Evolutionary conservation across 768 basidiomycete species (phyloP), one percentile per base, ranked within the genome.

Genomic region (Jaapia argillacea): DNA sequence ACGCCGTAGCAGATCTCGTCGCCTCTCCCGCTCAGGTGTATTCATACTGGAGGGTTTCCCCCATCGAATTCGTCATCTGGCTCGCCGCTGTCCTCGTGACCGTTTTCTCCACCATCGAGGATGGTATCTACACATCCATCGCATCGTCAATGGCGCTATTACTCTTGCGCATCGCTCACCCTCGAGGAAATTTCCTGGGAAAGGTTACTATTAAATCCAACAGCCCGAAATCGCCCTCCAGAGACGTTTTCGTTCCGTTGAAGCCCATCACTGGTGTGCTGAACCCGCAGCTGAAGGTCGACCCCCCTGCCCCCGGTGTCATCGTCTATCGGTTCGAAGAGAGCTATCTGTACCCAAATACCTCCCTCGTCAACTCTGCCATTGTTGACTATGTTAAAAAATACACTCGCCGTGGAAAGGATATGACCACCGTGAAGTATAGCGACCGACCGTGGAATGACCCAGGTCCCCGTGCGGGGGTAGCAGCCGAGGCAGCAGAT

Each of bases 361-460:
- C 75, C 35, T 79, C 77, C 6, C 55, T 72, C 21, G 54, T 78
- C 56, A 91, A 91, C 59, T 75, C 77, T 31, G 66, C 70, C 2
- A 64, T 99, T 20, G 84, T 92, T 20, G 82, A 84, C 52, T 70
- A 90, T 51, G 87, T 96, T 49, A 91, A 85, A 63, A 65, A 63
- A 43, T 70, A 81, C 53, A 89, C 83, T 54, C 73, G 79, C 24
- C 75, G 85, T 41, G 91, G 88, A 18, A 75, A 71, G 53, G 85
- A 93, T 59, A 69, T 85, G 60, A 69, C 71, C 42, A 54, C 62
- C n/a, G 67, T 88, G 48, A 72, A 63, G 44, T 62, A 77, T 36
- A 69, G 72, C 48, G 90, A 94, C 58, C 77, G 92, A 35, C 75
- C 88, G 10, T 99, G 94, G 94, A 99, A 99, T 57, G 92, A 96